phyloP scores from a whole-genome alignment of 139 green algal species.

The Protoeuglena noctilucae region DNA sequence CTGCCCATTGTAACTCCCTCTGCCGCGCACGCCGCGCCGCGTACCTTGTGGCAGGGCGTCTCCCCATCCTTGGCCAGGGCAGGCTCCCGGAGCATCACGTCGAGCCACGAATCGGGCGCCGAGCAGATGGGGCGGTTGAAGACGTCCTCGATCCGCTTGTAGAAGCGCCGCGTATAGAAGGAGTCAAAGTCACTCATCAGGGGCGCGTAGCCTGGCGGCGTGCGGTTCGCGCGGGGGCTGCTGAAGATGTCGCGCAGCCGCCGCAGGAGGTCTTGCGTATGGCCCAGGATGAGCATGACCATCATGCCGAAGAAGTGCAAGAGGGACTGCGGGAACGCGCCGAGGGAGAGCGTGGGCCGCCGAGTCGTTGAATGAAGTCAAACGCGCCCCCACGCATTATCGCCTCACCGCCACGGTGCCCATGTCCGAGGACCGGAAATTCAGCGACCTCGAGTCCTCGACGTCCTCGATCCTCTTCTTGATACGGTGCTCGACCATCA shows the following conservation, averaged over 20 bases:
- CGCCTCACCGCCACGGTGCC: no score
- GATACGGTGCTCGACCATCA: no score
- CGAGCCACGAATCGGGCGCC: slow-evolving; percentile 71
- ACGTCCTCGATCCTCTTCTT: no score
- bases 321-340: no score
- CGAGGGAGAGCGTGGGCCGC: no score
- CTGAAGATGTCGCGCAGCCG: background rate
- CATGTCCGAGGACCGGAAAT: no score
- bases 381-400: no score
- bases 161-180: slow-evolving; percentile 89
- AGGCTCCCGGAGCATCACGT: slow-evolving; percentile 67
- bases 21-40: background rate
- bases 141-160: slow-evolving; percentile 80
- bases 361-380: no score
- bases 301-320: no score
- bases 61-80: slow-evolving; percentile 8
- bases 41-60: slow-evolving; percentile 29
- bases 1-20: background rate
- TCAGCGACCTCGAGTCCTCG: no score
- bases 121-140: slow-evolving; percentile 87
- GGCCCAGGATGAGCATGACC: no score
- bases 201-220: slow-evolving; percentile 55
- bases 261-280: no score
- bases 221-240: background rate
- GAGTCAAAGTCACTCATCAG: slow-evolving; percentile 74